phyloP scores from a whole-genome alignment of 768 basidiomycete genomes.

The Panellus pusillus region DNA sequence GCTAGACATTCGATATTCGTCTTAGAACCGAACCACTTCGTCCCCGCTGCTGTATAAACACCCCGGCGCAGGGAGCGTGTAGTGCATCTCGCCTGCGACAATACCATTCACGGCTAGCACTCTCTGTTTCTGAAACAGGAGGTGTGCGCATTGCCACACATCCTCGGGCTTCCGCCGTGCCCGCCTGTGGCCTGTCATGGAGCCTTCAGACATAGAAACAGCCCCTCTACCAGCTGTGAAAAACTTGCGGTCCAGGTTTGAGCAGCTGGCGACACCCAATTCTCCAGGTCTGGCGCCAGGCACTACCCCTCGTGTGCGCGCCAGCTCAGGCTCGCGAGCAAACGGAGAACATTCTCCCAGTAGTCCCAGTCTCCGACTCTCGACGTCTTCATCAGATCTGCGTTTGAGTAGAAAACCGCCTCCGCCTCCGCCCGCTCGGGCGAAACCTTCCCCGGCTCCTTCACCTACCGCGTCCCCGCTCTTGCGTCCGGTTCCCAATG shows the following conservation, averaged over 20 bases:
- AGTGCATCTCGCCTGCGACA: too few relatives aligned
- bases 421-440: constrained; percentile 55
- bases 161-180: not conserved
- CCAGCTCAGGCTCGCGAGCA: constrained; percentile 34
- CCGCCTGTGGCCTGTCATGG: constrained; percentile 9
- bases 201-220: constrained; percentile 45
- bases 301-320: constrained; percentile 41
- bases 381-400: constrained; percentile 57
- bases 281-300: constrained; percentile 21
- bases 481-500: constrained; percentile 43
- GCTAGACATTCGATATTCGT: too few relatives aligned
- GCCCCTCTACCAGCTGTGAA: constrained; percentile 62
- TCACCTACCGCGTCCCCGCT: constrained; percentile 48
- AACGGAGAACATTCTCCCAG: constrained; percentile 24
- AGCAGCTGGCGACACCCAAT: constrained; percentile 50
- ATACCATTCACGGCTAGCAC: too few relatives aligned
- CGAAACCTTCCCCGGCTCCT: constrained; percentile 41
- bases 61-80: too few relatives aligned
- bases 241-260: constrained; percentile 69
- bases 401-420: constrained; percentile 55
- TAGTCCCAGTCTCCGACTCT: constrained; percentile 39
- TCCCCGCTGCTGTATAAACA: too few relatives aligned
- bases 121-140: too few relatives aligned
- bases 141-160: constrained; percentile 10
- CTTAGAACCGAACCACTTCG: too few relatives aligned